These are phyloP conservation scores for Puya raimondii DNA, from an alignment of 176 grass and related monocot species.

Conservation along the genomic window DNA sequence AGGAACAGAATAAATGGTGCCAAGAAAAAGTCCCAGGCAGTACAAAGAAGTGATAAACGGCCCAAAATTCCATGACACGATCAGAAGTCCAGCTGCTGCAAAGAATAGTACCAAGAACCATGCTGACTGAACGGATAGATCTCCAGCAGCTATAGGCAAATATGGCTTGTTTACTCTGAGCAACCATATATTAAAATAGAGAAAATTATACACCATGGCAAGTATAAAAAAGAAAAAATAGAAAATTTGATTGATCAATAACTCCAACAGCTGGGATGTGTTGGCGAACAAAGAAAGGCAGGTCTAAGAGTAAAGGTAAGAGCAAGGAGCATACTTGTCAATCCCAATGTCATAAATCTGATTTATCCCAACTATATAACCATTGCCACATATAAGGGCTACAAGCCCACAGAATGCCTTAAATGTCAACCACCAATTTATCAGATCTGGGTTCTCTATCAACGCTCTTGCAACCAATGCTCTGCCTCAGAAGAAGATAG, in stretches of 20 bases:
- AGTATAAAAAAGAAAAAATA: not conserved
- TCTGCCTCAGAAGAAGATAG: conserved; percentile 30
- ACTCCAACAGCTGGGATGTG: not conserved
- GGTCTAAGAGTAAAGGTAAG: not conserved
- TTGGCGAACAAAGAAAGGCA: not conserved
- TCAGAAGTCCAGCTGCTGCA: conserved; percentile 50
- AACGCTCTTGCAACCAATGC: conserved; percentile 90
- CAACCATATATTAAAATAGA: not conserved
- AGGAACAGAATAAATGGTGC: conserved; percentile 98
- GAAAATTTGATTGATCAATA: not conserved
- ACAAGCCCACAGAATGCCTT: conserved; percentile 73
- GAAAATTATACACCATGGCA: not conserved
- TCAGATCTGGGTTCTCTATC: conserved; percentile 72
- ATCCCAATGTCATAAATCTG: conserved; percentile 96
- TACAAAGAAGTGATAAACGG: conserved; percentile 90
- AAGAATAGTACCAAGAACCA: conserved; percentile 82
- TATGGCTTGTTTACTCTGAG: conserved; percentile 96
- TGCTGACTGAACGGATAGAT: conserved; percentile 77
- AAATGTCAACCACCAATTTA: conserved; percentile 72
- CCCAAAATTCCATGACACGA: conserved; percentile 68
- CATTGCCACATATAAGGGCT: conserved; percentile 74
- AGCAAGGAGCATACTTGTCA: conserved; percentile 57
- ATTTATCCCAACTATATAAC: conserved; percentile 97
- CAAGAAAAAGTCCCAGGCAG: conserved; percentile 92
- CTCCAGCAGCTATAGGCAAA: conserved; percentile 86